phyloP scores from a whole-genome alignment of 2,329 filamentous ascomycete species.

The Aspergillus felis region DNA sequence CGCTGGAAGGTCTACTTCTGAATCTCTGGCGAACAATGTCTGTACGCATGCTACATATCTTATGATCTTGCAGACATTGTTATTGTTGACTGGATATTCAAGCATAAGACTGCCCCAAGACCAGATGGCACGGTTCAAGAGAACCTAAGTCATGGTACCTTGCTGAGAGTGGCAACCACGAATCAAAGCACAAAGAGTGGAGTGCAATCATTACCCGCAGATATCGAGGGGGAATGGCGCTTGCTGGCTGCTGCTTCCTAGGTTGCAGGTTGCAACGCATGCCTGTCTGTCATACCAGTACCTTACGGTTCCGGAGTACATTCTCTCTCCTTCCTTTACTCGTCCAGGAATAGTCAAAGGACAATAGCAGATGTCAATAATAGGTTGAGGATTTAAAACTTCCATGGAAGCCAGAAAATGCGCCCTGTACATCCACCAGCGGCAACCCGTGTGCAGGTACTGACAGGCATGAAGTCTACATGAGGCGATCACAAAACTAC shows the following conservation, averaged over 20 bases:
- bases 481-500: neutral
- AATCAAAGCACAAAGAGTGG: conserved; percentile 10
- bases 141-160: conserved; percentile 5
- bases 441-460: neutral
- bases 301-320: neutral
- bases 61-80: neutral
- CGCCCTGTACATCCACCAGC: neutral
- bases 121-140: conserved; percentile 18
- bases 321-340: neutral
- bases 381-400: neutral
- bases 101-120: neutral
- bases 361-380: neutral
- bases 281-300: neutral
- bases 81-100: neutral
- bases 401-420: too few relatives aligned
- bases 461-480: neutral
- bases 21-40: neutral
- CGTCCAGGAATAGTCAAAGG: neutral
- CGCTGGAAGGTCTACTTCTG: neutral
- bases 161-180: conserved; percentile 10
- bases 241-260: neutral
- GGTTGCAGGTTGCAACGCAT: neutral
- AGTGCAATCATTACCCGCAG: conserved; percentile 19
- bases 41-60: neutral
- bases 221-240: conserved; percentile 12